Base-by-base conservation (phyloP, 2,329 filamentous ascomycete species). In the Cadophora malorum region DNA sequence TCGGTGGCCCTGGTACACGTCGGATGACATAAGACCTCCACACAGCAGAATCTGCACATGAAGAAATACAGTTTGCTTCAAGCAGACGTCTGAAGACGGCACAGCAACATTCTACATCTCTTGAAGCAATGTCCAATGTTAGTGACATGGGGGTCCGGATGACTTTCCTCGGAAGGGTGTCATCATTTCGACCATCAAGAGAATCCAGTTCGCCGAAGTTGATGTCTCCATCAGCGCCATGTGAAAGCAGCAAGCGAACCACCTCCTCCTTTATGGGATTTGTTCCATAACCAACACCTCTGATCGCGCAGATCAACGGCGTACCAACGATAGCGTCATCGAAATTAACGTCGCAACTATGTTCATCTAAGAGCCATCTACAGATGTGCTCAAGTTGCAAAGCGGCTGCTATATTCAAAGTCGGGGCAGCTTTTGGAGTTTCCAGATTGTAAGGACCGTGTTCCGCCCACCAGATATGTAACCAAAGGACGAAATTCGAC, bases 351-450 rank as follows among this genome's bases (percentile, higher is more conserved):
- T 69, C 67, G 23, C 49, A 64, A 10, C 28, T 49, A 33, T 55
- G 28, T 38, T 45, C n/a, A 16, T 67, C 45, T 21, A 69, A 31
- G n/a, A 69, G 55, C 64, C 64, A 66, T 16, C 16, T 41, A 33
- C 66, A 68, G 16, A 65, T 41, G 19, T 38, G n/a, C 3, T 31
- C 23, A 33, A 65, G 50, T 21, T 63, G 63, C 31, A 65, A 45
- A 5, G 47, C 35, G 21, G 66, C 66, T 4, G 63, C 66, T 7
- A 65, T 52, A n/a, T 68, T 63, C 12, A 68, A 47, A 16, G 66
- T 61, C 16, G 66, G 56, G 4, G 63, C 63, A 8, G 63, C 41
- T 52, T 56, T 65, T 4, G 63, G 49, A 3, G 10, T 4, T 49
- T 45, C 33, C 4, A 56, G 7, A 33, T 31, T 23, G 14, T 49